Percentiles rank a stretch among this genome's conserved stretches.
Evolutionary conservation across 2,329 filamentous ascomycete species (phyloP).

Genomic region (Talaromyces verruculosus): DNA sequence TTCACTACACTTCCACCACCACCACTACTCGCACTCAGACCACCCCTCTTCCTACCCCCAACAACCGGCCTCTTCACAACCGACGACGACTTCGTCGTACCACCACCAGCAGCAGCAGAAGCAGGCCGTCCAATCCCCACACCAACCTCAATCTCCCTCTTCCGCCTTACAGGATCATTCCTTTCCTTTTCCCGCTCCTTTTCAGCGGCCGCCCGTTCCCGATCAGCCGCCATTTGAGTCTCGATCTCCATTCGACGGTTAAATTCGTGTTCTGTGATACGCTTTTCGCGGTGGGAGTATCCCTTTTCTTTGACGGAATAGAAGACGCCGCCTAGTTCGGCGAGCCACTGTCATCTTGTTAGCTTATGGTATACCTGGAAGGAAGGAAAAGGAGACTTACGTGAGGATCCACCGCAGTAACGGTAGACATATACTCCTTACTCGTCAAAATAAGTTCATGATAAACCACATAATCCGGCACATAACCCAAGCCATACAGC

Average conservation of each 20-base stretch:
- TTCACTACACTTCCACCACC: conserved; percentile 41
- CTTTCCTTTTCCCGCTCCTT: conserved; percentile 42
- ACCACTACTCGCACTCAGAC: conserved; percentile 28
- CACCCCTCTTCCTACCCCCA: conserved; percentile 30
- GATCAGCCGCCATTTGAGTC: conserved; percentile 85
- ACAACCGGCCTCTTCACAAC: conserved; percentile 38
- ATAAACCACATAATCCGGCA: conserved; percentile 96
- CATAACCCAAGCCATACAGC: conserved; percentile 86
- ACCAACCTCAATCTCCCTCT: conserved; percentile 37
- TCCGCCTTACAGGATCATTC: conserved; percentile 36
- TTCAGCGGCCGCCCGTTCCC: conserved; percentile 53
- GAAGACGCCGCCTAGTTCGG: conserved; percentile 93
- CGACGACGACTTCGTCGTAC: conserved; percentile 23
- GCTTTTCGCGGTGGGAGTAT: conserved; percentile 81
- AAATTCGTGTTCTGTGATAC: conserved; percentile 86
- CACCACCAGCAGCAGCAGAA: not conserved
- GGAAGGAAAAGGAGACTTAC: conserved; percentile 33
- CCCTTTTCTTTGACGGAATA: conserved; percentile 98
- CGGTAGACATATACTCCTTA: conserved; percentile 97
- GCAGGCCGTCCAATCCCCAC: conserved; percentile 16
- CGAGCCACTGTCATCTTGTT: conserved; percentile 65
- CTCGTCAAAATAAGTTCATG: conserved; percentile 96
- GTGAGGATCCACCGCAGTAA: conserved; percentile 92
- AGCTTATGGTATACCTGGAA: not conserved
- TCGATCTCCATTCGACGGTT: conserved; percentile 93